Evolutionary conservation across 1,139 yeast species (phyloP).

Genomic region (Suzukiozyma palmioleophila): DNA sequence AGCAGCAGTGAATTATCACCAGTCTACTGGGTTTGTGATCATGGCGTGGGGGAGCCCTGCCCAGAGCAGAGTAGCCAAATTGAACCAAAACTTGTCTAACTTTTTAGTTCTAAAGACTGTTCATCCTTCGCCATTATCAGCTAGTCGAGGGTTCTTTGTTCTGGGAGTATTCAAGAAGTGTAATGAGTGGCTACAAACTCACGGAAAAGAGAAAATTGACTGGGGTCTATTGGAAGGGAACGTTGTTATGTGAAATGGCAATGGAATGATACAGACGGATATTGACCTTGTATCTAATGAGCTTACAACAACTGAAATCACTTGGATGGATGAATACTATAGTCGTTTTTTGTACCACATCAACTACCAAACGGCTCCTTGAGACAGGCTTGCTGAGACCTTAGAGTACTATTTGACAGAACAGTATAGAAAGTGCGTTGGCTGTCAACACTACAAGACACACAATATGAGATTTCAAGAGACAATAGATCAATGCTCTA

Average conservation of each 20-base stretch:
- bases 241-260: constrained; percentile 11
- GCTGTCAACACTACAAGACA: too few relatives aligned
- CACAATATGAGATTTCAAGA: too few relatives aligned
- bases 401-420: too few relatives aligned
- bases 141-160: constrained; percentile 76
- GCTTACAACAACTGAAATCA: too few relatives aligned
- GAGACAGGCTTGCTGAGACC: too few relatives aligned
- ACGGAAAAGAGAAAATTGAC: constrained; percentile 51
- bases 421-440: too few relatives aligned
- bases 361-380: too few relatives aligned
- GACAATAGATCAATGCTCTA: too few relatives aligned
- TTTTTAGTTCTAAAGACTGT: constrained; percentile 64
- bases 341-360: too few relatives aligned
- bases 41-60: constrained; percentile 98
- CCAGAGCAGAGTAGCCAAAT: constrained; percentile 57
- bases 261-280: too few relatives aligned
- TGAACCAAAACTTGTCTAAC: constrained; percentile 17
- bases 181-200: constrained; percentile 63
- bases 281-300: too few relatives aligned
- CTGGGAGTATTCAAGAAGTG: constrained; percentile 67
- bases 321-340: too few relatives aligned
- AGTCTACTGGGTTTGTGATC: constrained; percentile 68
- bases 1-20: constrained; percentile 36
- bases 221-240: constrained; percentile 49
- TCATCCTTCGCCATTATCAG: constrained; percentile 95